A percentile compares a stretch with the other conserved stretches of the same genome.
These are phyloP conservation scores for Kodamaea neixiangensis DNA, from an alignment of 805 yeast genomes.

Conservation along the genomic window DNA sequence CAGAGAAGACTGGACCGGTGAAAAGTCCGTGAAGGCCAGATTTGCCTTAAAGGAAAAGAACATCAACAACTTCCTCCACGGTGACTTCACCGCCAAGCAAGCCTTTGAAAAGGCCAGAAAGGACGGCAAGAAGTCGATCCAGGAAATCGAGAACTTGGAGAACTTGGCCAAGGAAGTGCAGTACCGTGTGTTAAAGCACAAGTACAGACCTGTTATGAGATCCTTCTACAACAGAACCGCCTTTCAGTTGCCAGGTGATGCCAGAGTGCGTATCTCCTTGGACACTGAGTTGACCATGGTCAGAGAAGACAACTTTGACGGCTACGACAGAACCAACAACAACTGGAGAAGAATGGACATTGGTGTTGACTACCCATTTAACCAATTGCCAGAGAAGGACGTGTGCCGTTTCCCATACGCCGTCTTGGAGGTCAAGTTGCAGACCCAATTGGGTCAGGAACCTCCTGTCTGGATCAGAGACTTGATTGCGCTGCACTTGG, in stretches of 20 bases:
- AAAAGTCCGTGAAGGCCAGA: constrained; percentile 97
- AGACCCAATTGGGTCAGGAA: constrained; percentile 97
- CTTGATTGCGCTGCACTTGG: constrained; percentile 86
- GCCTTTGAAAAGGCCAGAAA: constrained; percentile 90
- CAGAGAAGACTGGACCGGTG: constrained; percentile 99
- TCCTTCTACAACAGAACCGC: constrained; percentile 98
- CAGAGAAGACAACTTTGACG: constrained; percentile 96
- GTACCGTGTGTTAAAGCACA: constrained; percentile 80
- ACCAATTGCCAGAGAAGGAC: constrained; percentile 80
- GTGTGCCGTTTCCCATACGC: constrained; percentile 96
- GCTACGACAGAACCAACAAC: constrained; percentile 80
- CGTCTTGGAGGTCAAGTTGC: constrained; percentile 93
- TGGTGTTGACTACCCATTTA: constrained; percentile 95
- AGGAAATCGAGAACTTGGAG: constrained; percentile 91
- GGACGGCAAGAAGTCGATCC: constrained; percentile 83
- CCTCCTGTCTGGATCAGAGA: constrained; percentile 98
- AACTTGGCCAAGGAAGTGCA: constrained; percentile 92
- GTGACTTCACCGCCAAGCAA: constrained; percentile 82
- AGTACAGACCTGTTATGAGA: constrained; percentile 90
- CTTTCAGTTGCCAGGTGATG: constrained; percentile 98
- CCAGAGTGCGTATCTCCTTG: constrained; percentile 95
- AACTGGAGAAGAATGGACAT: constrained; percentile 99
- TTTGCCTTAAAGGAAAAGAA: constrained; percentile 89
- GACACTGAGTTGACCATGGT: constrained; percentile 98
- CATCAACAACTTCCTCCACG: constrained; percentile 80